phyloP scores from a whole-genome alignment of 1,284 basidiomycete genomes.

The Ganoderma lingzhi region DNA sequence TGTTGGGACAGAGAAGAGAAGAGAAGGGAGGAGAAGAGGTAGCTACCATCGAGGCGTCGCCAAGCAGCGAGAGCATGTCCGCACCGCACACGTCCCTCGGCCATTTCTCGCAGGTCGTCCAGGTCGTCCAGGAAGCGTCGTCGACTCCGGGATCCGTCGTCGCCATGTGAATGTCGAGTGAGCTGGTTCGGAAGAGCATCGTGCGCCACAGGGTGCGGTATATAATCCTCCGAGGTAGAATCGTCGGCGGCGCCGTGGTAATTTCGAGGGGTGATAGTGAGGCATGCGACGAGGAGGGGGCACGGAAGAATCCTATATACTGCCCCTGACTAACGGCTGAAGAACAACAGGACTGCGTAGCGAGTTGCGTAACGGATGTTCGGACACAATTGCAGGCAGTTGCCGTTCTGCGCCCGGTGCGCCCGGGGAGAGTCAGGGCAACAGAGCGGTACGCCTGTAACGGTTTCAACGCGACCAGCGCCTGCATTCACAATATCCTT shows the following conservation, averaged over 20 bases:
- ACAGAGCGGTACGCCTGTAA: not conserved
- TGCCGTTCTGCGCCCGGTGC: not conserved
- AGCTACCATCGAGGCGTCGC: constrained; percentile 7
- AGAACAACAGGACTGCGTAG: not conserved
- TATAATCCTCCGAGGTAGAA: not conserved
- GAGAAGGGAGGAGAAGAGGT: not conserved
- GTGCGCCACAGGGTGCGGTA: not conserved
- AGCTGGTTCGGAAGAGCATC: not conserved
- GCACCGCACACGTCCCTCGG: constrained; percentile 1
- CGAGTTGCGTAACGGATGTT: not conserved
- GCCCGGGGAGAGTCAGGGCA: not conserved
- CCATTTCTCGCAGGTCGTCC: constrained; percentile 8
- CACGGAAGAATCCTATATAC: not conserved
- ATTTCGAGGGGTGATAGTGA: not conserved
- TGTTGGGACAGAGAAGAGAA: not conserved
- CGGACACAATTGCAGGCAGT: not conserved
- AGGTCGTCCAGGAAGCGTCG: not conserved
- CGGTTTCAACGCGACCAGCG: not conserved
- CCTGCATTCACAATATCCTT: not conserved
- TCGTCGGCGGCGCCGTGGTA: not conserved
- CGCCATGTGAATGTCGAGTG: constrained; percentile 1
- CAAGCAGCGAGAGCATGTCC: not conserved
- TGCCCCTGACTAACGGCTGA: not conserved
- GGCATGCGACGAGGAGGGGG: not conserved
- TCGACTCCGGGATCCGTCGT: not conserved